Evolutionary conservation across 2,329 filamentous ascomycete species (phyloP), one percentile per base, ranked within the genome.

Genomic region (Esteya vermicola): DNA sequence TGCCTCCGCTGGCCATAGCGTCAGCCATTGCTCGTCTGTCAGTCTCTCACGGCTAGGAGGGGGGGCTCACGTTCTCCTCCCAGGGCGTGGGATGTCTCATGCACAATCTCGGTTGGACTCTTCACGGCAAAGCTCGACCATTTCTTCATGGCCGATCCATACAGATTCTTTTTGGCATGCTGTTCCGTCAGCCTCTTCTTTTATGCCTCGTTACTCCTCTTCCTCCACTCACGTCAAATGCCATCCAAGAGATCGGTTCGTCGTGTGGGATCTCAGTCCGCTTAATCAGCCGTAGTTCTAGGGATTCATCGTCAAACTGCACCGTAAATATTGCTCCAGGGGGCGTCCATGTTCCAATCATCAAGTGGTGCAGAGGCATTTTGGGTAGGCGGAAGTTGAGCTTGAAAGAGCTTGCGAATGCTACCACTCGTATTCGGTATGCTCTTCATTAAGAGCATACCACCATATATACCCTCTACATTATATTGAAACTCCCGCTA

Each of bases 171-270:
- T 54, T 80, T 82, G 45, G 71, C 65, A 60, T 93, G 84, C 79
- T 89, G 54, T 39, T 33, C 21, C 39, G 47, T 47, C 43, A 55
- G 43, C 49, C 32, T 26, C 12, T 16, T 12, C 25, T n/a, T 18
- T 33, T 27, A n/a, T 20, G 32, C 3, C 6, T 21, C 19, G 7
- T 13, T 31, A 12, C 31, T 27, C 34, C 23, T n/a, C n/a, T 34
- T 34, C 43, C 79, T 62, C 28, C 20, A 21, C 79, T 62, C 65
- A 85, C 83, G 57, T 85, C 81, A 53, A 93, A 89, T 14, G 84
- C 80, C 81, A 93, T 89, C 85, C 85, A 93, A 44, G 85, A 93
- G 49, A 93, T 91, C 8, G 85, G 83, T 60, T 93, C 84, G 47
- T 89, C 81, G 39, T 81, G 61, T 5, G 84, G 80, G 42, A 93